Conservation (phyloP, 371 early-diverging fungal genomes). For the Mortierella sp. region DNA sequence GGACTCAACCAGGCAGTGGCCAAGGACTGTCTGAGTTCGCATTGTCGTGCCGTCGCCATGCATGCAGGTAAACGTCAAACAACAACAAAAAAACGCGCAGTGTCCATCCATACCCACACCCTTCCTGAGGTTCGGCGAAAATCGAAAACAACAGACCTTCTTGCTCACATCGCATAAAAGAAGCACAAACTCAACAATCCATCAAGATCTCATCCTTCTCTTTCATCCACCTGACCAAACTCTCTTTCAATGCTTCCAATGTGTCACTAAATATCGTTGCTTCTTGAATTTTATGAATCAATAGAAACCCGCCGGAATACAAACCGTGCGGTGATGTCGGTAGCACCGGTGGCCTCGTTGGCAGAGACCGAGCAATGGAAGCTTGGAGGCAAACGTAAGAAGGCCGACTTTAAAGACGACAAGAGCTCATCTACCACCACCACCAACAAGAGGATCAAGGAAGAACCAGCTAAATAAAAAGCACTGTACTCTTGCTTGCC, state of each 20-base stretch:
- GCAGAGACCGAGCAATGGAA: slow-evolving; percentile 53
- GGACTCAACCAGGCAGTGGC: slow-evolving; percentile 69
- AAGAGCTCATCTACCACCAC: not conserved
- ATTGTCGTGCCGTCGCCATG: slow-evolving; percentile 65
- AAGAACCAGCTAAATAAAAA: not conserved
- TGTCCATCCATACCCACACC: not conserved
- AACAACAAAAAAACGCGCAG: slow-evolving; percentile 4
- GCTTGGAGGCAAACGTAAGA: slow-evolving; percentile 51
- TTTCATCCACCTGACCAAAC: not conserved
- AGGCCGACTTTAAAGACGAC: slow-evolving; percentile 12
- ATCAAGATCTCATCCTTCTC: not conserved
- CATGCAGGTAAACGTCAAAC: slow-evolving; percentile 68
- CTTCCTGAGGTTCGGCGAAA: not conserved
- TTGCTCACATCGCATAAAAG: not conserved
- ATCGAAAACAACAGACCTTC: not conserved
- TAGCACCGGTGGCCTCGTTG: slow-evolving; percentile 54
- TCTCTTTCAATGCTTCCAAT: no score
- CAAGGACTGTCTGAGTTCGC: slow-evolving; percentile 63
- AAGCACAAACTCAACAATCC: not conserved
- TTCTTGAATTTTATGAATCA: no score
- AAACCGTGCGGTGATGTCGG: slow-evolving; percentile 63
- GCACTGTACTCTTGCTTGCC: not conserved
- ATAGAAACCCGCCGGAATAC: slow-evolving; percentile 74
- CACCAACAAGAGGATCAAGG: slow-evolving; percentile 36
- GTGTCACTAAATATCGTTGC: no score